Evolutionary conservation across 1,284 basidiomycete genomes (phyloP), one percentile per base, ranked within the genome.

Genomic region (Stygiomarasmius scandens): DNA sequence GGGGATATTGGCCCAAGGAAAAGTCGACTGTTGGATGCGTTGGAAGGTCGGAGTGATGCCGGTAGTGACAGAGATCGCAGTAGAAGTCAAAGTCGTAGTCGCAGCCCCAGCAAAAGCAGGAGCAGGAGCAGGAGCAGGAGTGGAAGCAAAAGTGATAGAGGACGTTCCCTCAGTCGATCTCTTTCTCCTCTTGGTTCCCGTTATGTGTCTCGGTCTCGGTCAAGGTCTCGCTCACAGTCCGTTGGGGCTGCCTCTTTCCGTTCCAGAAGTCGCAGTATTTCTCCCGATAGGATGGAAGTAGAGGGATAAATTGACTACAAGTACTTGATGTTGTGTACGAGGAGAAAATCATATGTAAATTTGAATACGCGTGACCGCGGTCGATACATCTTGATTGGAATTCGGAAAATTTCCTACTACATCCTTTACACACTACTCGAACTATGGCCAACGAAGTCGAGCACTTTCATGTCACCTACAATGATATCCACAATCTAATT

Each of bases 1-100:
- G 92, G 94, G 55, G 96, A 97, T 1, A 80, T 99, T 41, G 86
- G 89, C 0, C 89, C 92, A 2, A 78, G 94, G 19, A 86, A 89
- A 69, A 94, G 91, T 68, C 83, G 87, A 50, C 74, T 98, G 20
- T 78, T 95, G 58, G 87, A 92, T 62, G 93, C 90, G 0, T 83
- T 96, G 83, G 87, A 92, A 66, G 90, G 86, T 43, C 84, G 78
- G 61, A 82, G 76, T 58, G 86, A 87, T 32, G 73, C 77, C 48
- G 79, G 32, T 25, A 73, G 74, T 25, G 74, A 72, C 45, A 73
- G 72, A 47, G 70, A 65, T 48, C 59, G 69, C 11, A 76, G 72
- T 59, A 63, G 69, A 16, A 79, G 75, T 55, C 67, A 69, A 32
- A 71, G 64, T 44, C 55, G 68, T 20, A 69, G 67, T 53, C 59